Evolutionary conservation across 805 yeast species (phyloP), one percentile per base, ranked within the genome.

Genomic region (Metschnikowia corniflorae): DNA sequence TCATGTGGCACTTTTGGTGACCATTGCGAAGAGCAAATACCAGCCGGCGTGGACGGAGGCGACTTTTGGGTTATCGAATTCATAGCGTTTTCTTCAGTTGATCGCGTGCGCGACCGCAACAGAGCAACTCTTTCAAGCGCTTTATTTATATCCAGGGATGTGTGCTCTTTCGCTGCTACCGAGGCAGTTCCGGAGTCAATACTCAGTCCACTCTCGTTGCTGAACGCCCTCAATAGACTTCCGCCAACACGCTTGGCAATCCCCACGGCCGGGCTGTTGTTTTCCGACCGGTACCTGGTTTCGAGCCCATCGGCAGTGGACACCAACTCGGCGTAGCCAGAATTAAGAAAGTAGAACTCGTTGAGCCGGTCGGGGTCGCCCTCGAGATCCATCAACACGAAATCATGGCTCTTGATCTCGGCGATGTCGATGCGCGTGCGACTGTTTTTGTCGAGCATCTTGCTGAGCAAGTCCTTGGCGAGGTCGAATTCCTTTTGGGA

Each of bases 201-300:
- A 19, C 39, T 36, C 39, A 31, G 39, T 5, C 24, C 35, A 17
- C 40, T 37, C 29, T 54, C 59, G 3, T 58, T 53, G 7, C 45
- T 52, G 26, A 63, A 55, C 1, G 75, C 78, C 31, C 66, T 68
- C 31, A 43, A 32, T 16, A 47, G 26, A 18, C 43, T 35, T 25
- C 36, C 32, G 7, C 68, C 76, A 28, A 86, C 68, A 37, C 80
- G 70, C 33, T 77, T 73, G 6, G 88, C 89, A 32, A 87, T 71
- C n/a, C 95, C 95, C 23, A 80, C 73, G 3, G 87, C 87, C 1
- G 95, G 95, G 43, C 78, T 75, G 44, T 79, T 75, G 6, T 85
- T 72, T 42, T 87, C 95, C 39, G 80, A 81, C 8, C 39, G 20
- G 31, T 69, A 73, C 2, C 82, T 70, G 6, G 83, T 80, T 24